Evolutionary conservation across 371 early-diverging fungal species (phyloP).

Genomic region (Mucor irregularis): DNA sequence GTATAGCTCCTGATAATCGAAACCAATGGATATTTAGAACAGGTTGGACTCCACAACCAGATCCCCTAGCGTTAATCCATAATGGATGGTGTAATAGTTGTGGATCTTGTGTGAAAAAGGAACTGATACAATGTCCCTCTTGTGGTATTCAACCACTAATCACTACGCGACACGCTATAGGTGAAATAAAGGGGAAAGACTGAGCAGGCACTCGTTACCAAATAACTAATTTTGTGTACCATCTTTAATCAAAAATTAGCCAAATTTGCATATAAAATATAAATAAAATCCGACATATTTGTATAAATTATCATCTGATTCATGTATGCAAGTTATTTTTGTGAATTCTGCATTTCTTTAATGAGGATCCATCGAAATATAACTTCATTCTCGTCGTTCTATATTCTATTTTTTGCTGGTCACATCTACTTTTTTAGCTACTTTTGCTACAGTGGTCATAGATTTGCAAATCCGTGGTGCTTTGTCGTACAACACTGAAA

Average conservation of each 20-base stretch:
- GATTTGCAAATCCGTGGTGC: too few relatives aligned
- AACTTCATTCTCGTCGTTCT: too few relatives aligned
- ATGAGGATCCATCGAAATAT: too few relatives aligned
- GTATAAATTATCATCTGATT: too few relatives aligned
- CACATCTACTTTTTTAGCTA: too few relatives aligned
- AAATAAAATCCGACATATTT: too few relatives aligned
- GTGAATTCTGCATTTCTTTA: too few relatives aligned
- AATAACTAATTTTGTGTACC: background rate
- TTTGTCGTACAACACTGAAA: too few relatives aligned
- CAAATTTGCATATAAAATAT: background rate
- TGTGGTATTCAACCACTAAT: background rate
- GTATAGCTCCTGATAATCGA: background rate
- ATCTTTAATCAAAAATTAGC: background rate
- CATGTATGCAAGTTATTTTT: too few relatives aligned
- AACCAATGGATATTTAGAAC: constrained; percentile 24
- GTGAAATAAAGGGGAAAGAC: background rate
- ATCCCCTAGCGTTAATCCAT: constrained; percentile 4
- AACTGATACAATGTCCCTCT: background rate
- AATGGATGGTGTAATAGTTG: constrained; percentile 14
- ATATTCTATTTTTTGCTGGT: too few relatives aligned
- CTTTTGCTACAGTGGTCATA: too few relatives aligned
- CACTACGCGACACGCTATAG: background rate
- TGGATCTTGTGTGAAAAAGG: background rate
- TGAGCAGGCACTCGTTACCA: background rate
- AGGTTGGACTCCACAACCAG: constrained; percentile 25